phyloP scores from a whole-genome alignment of 257 asterid genomes.

The Linderniella brevidens region DNA sequence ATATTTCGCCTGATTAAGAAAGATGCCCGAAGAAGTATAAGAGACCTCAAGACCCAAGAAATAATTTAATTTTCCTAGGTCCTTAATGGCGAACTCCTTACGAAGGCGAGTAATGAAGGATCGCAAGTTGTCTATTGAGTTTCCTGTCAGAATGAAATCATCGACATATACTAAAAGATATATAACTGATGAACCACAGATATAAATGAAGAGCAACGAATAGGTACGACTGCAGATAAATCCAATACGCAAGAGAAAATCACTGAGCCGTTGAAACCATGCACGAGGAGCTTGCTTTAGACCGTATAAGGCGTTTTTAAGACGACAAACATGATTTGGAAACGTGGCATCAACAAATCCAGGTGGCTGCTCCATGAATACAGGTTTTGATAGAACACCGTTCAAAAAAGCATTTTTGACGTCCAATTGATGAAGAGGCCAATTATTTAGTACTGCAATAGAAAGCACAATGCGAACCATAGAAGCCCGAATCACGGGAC shows the following conservation, averaged over 20 bases:
- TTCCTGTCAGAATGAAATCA: neutral
- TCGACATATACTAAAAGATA: neutral
- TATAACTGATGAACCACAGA: neutral
- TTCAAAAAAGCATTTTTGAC: neutral
- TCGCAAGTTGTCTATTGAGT: neutral
- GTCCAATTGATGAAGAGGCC: neutral
- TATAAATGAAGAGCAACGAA: neutral
- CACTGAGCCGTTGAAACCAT: neutral
- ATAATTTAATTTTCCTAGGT: neutral
- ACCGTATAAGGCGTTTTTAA: slow-evolving; percentile 3
- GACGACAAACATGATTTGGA: slow-evolving; percentile 1
- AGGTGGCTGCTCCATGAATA: neutral
- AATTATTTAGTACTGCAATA: neutral
- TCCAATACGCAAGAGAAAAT: neutral
- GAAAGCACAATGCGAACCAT: neutral
- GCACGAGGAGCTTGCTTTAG: slow-evolving; percentile 7
- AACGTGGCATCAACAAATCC: neutral
- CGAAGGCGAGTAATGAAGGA: neutral
- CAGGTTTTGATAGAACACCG: neutral
- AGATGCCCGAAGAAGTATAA: neutral
- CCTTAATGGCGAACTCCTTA: neutral
- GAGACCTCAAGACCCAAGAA: neutral
- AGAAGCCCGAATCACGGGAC: neutral
- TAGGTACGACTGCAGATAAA: neutral
- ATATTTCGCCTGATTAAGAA: neutral